Evolutionary conservation across 805 yeast species (phyloP), one percentile per base, ranked within the genome.

Genomic region (Suhomyces sp.): DNA sequence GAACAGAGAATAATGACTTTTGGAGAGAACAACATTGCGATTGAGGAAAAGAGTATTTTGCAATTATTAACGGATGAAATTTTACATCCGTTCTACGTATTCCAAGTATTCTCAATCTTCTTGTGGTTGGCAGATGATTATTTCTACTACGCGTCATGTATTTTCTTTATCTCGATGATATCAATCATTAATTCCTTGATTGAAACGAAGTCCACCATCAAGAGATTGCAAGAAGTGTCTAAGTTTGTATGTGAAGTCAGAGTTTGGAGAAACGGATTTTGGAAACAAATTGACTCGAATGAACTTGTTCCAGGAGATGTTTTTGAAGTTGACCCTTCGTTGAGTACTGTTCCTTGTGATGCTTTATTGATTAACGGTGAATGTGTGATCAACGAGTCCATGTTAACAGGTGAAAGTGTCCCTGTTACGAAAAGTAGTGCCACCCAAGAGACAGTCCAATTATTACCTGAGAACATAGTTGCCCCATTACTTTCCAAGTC

Each of bases 371-470:
- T 91, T 13, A 77, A 88, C 21, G 98, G 99, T 33, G 98, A 90
- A 54, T 86, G 95, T 55, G 88, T 93, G 36, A 84, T 93, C n/a
- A 93, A 93, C 58, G 99, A 93, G 56, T 85, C 97, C 5, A 93
- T 93, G 96, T 71, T 93, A 14, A 93, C 99, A 0, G 99, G 99
- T 25, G 99, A 93, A 58, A 88, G 96, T 34, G 97, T 93, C 1
- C 98, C 99, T 0, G 96, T 93, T 2, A 77, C 96, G 0, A 93
- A 93, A 56, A 43, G 69, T 8, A 74, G 85, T 2, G 87, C 93
- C 2, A 63, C 72, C 1, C 70, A 74, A 11, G 88, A 81, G 6
- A 70, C 81, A 0, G 74, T 88, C 25, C 61, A 61, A n/a, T 65
- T 67, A 14, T 57, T 86, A 31, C 66, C 77, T 2, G 69, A 69